Base-by-base conservation (phyloP, 371 early-diverging fungal species). In the Mucor circinelloides region DNA sequence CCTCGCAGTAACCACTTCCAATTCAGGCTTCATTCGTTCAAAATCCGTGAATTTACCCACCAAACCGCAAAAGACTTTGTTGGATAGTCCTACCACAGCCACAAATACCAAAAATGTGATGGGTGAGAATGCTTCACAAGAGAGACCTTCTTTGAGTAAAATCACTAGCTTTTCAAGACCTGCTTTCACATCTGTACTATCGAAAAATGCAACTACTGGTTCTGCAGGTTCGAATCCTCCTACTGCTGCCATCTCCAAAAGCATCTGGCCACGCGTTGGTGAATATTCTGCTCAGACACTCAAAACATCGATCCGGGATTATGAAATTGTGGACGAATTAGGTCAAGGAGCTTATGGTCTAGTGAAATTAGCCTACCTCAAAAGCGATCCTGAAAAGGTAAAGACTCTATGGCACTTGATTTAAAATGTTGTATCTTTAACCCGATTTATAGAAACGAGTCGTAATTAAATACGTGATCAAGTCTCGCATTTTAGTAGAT, bases 291-390 rank as follows among this genome's bases (percentile, higher is more conserved):
- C 83, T 6, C 78, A 82, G 44, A 82, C 84, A 5, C 67, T 69
- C 9, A 61, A 61, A 5, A 72, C 71, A 15, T 56, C 48, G 6
- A 87, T 90, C 46, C 68, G 82, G 19, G 89, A 92, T 58, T 93
- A 85, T 72, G 79, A 83, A 10, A 86, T 89, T 44, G 42, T 90
- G 0, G 84, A 85, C 42, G 78, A 81, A 1, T 68, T 93, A 6
- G 93, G 93, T n/a, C 86, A 91, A 71, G 92, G 93, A 32, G 88
- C 93, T 2, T 92, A 91, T 70, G 91, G 91, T 3, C 70, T 82
- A 46, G 92, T 92, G 27, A 85, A 89, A 58, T 69, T 87, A 12
- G 89, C 82, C 8, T 74, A 75, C 57, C 42, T 63, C 10, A 73
- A 67, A 67, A 60, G 59, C 1, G 82, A 83, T 74, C 80, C 79